phyloP scores from a whole-genome alignment of 768 basidiomycete genomes.

The Amanita rubescens region DNA sequence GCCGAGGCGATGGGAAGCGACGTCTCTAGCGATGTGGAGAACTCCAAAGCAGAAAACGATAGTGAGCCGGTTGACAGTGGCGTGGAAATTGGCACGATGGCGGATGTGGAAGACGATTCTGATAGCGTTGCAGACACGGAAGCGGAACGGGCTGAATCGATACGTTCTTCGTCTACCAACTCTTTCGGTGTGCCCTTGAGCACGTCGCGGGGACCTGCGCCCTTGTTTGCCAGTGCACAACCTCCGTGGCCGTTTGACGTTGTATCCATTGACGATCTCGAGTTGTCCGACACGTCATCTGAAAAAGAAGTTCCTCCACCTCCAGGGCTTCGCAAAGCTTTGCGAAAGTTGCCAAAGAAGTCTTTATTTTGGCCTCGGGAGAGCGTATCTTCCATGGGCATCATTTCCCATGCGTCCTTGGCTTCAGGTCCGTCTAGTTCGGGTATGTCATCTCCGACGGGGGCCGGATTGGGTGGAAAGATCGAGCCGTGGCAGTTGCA shows the following conservation, averaged over 20 bases:
- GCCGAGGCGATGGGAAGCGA: background rate
- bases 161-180: slow-evolving; percentile 41
- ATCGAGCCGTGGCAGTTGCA: slow-evolving; percentile 84
- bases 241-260: slow-evolving; percentile 61
- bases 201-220: slow-evolving; percentile 24
- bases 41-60: background rate
- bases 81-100: background rate
- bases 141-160: slow-evolving; percentile 26
- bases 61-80: background rate
- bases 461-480: slow-evolving; percentile 33
- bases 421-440: slow-evolving; percentile 41
- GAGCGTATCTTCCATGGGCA: slow-evolving; percentile 75
- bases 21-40: background rate
- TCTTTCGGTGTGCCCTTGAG: slow-evolving; percentile 42
- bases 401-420: slow-evolving; percentile 54
- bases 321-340: slow-evolving; percentile 46
- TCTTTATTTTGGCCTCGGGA: slow-evolving; percentile 75
- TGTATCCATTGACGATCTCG: slow-evolving; percentile 72
- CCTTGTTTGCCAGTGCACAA: slow-evolving; percentile 21
- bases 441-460: slow-evolving; percentile 32
- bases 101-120: background rate
- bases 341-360: slow-evolving; percentile 65
- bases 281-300: slow-evolving; percentile 73
- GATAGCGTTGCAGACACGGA: background rate
- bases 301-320: slow-evolving; percentile 36